A percentile compares a stretch with the other conserved stretches of the same genome.
Evolutionary conservation across 2,329 filamentous ascomycete genomes (phyloP).

Genomic region (Aspergillus sp.): DNA sequence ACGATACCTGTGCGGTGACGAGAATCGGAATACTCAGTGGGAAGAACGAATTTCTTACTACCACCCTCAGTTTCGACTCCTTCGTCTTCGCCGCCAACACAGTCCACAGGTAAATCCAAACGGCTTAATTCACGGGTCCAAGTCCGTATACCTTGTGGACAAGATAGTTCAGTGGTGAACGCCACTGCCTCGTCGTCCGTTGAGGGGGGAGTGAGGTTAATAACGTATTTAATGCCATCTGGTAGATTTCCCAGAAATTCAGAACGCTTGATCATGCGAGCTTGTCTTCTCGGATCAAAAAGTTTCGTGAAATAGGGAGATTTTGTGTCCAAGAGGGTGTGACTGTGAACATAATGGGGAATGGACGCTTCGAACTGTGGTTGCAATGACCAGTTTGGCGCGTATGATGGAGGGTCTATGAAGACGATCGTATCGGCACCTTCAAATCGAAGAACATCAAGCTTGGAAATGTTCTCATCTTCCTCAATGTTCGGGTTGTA

Average conservation of each 20-base stretch:
- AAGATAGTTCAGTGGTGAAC: slow-evolving; percentile 60
- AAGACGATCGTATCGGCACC: slow-evolving; percentile 43
- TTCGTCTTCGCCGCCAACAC: slow-evolving; percentile 56
- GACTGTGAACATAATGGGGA: slow-evolving; percentile 38
- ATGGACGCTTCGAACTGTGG: slow-evolving; percentile 22
- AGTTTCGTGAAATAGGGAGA: slow-evolving; percentile 35
- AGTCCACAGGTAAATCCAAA: slow-evolving; percentile 41
- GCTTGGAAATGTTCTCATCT: neutral
- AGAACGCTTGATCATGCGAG: slow-evolving; percentile 34
- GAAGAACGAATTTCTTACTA: slow-evolving; percentile 17
- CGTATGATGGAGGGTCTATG: slow-evolving; percentile 35
- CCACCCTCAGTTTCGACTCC: slow-evolving; percentile 17
- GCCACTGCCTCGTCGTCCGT: slow-evolving; percentile 66
- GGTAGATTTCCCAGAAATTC: slow-evolving; percentile 30
- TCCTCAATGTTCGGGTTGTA: too few species aligned
- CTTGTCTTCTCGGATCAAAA: slow-evolving; percentile 32
- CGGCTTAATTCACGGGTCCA: slow-evolving; percentile 54
- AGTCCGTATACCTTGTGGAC: slow-evolving; percentile 56
- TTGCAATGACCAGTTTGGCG: slow-evolving; percentile 13
- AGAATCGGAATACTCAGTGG: slow-evolving; percentile 62
- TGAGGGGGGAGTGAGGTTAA: slow-evolving; percentile 64
- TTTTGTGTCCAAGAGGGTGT: slow-evolving; percentile 31
- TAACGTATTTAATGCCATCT: slow-evolving; percentile 56
- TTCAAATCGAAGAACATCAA: slow-evolving; percentile 12
- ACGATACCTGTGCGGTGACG: slow-evolving; percentile 67